These are phyloP conservation scores for Stemphylium beticola DNA, from an alignment of 2,329 filamentous ascomycete species.

Conservation along the genomic window DNA sequence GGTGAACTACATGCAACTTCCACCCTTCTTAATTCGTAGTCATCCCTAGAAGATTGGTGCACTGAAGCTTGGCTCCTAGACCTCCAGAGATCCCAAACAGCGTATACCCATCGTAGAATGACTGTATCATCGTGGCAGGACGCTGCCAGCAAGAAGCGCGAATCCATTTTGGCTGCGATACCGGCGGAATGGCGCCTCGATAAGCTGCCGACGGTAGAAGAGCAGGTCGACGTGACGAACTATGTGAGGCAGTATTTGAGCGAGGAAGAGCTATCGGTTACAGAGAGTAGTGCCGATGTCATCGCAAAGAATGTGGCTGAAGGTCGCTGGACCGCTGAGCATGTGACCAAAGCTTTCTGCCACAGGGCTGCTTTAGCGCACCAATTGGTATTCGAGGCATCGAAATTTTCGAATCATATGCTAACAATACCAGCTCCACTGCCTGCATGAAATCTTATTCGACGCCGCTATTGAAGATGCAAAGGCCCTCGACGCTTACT, in stretches of 20 bases:
- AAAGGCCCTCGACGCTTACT: constrained; percentile 51
- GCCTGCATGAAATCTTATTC: constrained; percentile 53
- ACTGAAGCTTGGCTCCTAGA: no score
- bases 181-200: constrained; percentile 63
- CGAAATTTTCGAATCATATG: no score
- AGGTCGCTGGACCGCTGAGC: constrained; percentile 63
- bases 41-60: no score
- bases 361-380: constrained; percentile 61
- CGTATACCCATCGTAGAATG: constrained; percentile 10
- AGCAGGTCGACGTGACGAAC: constrained; percentile 56
- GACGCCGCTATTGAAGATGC: constrained; percentile 53
- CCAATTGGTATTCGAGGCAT: constrained; percentile 45
- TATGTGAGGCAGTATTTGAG: constrained; percentile 64
- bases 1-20: no score
- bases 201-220: constrained; percentile 54
- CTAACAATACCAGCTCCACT: no score
- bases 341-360: constrained; percentile 63
- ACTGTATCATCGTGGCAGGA: constrained; percentile 54
- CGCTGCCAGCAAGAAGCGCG: constrained; percentile 60
- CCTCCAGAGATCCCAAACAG: no score
- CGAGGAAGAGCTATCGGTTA: constrained; percentile 64
- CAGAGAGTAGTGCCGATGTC: constrained; percentile 63
- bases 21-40: no score
- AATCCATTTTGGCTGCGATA: constrained; percentile 61
- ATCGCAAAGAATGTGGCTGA: constrained; percentile 62